A percentile compares a stretch with the other conserved stretches of the same genome.
These are phyloP conservation scores for Penicillium sp. DNA, from an alignment of 2,329 filamentous ascomycete genomes.

Conservation along the genomic window DNA sequence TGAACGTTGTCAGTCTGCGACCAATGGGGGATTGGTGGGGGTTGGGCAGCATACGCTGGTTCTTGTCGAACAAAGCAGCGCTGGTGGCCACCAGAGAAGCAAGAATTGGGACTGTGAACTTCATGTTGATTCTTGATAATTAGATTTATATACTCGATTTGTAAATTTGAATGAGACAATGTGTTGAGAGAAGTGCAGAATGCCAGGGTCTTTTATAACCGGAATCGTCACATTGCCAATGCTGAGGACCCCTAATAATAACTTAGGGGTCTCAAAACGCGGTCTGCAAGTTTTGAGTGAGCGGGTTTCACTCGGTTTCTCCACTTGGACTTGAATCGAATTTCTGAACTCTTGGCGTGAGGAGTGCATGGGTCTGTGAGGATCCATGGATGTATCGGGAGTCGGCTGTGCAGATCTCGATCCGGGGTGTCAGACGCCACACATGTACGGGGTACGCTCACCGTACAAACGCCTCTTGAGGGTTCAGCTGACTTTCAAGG, in stretches of 20 bases:
- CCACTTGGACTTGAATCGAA: constrained; percentile 11
- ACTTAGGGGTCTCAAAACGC: background rate
- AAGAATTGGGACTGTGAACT: constrained; percentile 28
- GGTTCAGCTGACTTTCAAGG: background rate
- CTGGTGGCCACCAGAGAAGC: constrained; percentile 27
- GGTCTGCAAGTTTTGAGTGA: constrained; percentile 11
- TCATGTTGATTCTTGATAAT: constrained; percentile 24
- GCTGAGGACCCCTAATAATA: constrained; percentile 8
- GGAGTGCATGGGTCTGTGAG: constrained; percentile 7
- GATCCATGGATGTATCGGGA: background rate
- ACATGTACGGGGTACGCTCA: background rate
- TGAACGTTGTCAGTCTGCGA: background rate
- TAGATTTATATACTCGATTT: background rate
- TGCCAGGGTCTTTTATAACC: constrained; percentile 1
- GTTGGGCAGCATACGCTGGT: constrained; percentile 23
- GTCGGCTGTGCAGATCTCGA: constrained; percentile 1
- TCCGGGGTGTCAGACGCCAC: background rate
- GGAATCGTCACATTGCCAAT: background rate
- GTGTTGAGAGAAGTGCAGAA: background rate
- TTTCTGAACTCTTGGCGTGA: constrained; percentile 17
- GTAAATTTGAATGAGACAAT: background rate
- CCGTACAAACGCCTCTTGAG: background rate
- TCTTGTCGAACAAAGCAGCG: constrained; percentile 34
- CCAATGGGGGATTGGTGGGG: background rate
- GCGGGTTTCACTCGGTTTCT: constrained; percentile 22